These are phyloP conservation scores for Actinidia arguta DNA, from an alignment of 179 eudicot genomes.

Conservation along the genomic window DNA sequence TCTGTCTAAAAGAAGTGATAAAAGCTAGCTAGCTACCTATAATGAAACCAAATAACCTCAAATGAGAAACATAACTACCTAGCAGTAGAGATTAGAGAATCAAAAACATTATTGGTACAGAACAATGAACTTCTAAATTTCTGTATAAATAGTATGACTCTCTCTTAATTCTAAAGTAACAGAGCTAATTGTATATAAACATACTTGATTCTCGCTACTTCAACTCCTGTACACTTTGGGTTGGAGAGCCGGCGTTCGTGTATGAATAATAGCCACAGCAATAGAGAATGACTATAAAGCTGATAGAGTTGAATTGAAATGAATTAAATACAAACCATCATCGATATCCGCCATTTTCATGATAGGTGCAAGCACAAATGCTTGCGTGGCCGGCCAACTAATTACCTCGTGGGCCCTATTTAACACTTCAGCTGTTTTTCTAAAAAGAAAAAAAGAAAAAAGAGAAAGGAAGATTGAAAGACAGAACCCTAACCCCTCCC, in stretches of 20 bases:
- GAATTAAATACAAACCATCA: constrained; percentile 63
- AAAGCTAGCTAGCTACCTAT: neutral
- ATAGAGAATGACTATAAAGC: constrained; percentile 81
- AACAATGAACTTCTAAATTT: constrained; percentile 1
- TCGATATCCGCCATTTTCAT: constrained; percentile 71
- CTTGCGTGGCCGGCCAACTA: too few species aligned
- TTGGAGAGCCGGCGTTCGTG: constrained; percentile 51
- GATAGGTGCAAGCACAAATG: constrained; percentile 40
- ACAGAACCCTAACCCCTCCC: too few species aligned
- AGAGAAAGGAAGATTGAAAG: too few species aligned
- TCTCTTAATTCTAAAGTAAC: neutral
- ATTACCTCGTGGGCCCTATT: too few species aligned
- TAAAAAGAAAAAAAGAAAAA: too few species aligned
- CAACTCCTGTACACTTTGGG: constrained; percentile 51
- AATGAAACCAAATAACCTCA: constrained; percentile 3
- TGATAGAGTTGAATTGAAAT: constrained; percentile 65
- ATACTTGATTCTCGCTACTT: neutral
- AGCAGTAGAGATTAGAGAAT: neutral
- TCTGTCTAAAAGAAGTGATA: constrained; percentile 1
- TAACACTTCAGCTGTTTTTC: too few species aligned
- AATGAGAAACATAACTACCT: constrained; percentile 2
- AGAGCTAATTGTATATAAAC: neutral
- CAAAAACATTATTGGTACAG: neutral
- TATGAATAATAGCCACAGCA: constrained; percentile 81
- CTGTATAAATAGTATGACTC: neutral